Evolutionary conservation across 1,284 basidiomycete species (phyloP).

Genomic region (Trichosporon faecale): DNA sequence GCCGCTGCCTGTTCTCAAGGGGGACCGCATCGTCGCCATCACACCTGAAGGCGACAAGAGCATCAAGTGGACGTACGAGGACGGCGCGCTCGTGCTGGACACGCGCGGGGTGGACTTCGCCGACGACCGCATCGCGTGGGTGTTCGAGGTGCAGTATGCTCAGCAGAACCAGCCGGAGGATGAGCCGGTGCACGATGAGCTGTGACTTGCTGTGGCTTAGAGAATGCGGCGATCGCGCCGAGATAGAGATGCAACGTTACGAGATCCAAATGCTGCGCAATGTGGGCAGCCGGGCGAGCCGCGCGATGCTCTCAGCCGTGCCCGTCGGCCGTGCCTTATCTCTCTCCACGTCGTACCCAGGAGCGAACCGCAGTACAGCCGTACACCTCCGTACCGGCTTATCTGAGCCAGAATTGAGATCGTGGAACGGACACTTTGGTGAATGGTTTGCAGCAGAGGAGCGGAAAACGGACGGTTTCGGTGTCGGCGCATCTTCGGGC

Average conservation of each 20-base stretch:
- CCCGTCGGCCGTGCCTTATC: background rate
- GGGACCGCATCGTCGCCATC: constrained; percentile 56
- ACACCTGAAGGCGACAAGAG: constrained; percentile 18
- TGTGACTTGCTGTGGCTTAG: background rate
- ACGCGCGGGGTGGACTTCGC: constrained; percentile 25
- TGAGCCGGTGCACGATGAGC: background rate
- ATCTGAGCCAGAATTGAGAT: background rate
- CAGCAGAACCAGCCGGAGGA: background rate
- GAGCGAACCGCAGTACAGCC: too few species aligned
- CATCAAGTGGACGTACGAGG: constrained; percentile 8
- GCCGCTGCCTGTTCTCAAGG: constrained; percentile 55
- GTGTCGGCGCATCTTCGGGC: background rate
- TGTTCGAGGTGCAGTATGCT: constrained; percentile 24
- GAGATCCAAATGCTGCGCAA: background rate
- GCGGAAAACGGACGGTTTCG: too few species aligned
- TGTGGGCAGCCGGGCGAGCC: background rate
- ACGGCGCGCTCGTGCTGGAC: constrained; percentile 9
- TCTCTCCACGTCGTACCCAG: background rate
- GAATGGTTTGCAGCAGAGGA: too few species aligned
- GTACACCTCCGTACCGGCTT: background rate
- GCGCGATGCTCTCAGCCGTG: too few species aligned
- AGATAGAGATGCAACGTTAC: background rate
- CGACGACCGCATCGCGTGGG: constrained; percentile 21
- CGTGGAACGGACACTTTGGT: background rate
- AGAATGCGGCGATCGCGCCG: background rate